Percentiles rank a stretch among this genome's conserved stretches.
Conservation (phyloP, 2,329 filamentous ascomycete genomes). For the Ascochyta clinopodiicola region DNA sequence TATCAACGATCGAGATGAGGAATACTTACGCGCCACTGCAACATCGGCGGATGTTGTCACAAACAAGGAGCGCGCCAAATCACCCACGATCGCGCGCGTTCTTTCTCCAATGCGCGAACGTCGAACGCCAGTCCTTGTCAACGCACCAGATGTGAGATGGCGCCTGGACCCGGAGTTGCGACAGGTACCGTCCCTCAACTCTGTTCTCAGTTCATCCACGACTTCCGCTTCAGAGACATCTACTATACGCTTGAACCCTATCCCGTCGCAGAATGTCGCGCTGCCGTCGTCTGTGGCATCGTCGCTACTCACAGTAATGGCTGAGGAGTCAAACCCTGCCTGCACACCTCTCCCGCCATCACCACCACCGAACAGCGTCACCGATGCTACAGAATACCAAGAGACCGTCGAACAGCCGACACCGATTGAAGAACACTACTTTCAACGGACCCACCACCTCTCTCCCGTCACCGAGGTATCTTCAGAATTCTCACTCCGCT, state of each 20-base stretch:
- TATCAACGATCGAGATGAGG: not conserved
- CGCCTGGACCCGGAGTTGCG: not conserved
- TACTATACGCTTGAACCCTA: not conserved
- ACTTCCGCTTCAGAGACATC: not conserved
- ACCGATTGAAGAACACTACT: not conserved
- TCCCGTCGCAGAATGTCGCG: not conserved
- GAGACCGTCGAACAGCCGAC: not conserved
- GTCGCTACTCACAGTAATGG: not conserved
- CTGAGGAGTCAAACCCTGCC: not conserved
- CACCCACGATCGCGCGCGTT: not conserved
- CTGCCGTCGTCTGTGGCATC: not conserved
- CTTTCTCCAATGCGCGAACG: slow-evolving; percentile 8
- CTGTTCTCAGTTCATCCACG: not conserved
- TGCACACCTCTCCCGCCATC: not conserved
- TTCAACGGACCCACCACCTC: not conserved
- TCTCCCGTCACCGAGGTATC: not conserved
- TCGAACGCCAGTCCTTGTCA: slow-evolving; percentile 9
- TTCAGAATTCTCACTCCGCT: not conserved
- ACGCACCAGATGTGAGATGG: slow-evolving; percentile 12
- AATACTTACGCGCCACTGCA: not conserved
- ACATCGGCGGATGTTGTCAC: slow-evolving; percentile 5
- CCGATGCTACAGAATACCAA: not conserved
- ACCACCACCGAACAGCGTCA: not conserved
- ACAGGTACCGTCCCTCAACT: slow-evolving; percentile 1
- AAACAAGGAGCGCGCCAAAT: slow-evolving; percentile 8